Base-by-base conservation (phyloP, 2,329 filamentous ascomycete genomes). In the Rugonectria rugulosa region DNA sequence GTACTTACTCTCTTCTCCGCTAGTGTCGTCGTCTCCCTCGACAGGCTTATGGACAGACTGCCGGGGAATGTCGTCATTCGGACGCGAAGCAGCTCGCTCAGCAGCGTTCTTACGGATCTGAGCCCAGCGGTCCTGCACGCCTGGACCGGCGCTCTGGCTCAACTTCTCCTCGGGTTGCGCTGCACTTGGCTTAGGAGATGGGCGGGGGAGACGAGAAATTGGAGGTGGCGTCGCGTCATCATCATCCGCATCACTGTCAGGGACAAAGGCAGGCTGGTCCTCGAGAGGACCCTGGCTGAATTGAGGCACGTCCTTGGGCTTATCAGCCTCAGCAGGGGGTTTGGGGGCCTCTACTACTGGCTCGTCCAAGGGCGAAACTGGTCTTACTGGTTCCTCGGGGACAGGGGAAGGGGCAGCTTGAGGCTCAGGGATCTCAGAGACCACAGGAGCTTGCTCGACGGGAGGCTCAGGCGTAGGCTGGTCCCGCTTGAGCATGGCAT, bases 81-180 rank as follows among this genome's bases (percentile, higher is more conserved):
- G 79, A 58, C 86, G 82, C 49, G 81, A 82, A 6, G 85, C 80
- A 29, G 90, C 90, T 56, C 92, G 85, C 59, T 95, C 89, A 4
- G 92, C 92, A 10, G 95, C 95, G 68, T 97, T 97, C 81, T 93
- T 94, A 63, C 93, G 87, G 64, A 98, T 97, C 74, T 96, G 92
- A 1, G 94, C 94, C 95, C 95, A 99, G 50, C 94, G 88, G 70
- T 97, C 93, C 61, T 89, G 74, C 2, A 76, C 73, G 31, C 73
- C 68, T 17, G 72, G 70, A 42, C 72, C 50, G 20, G 72, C 70
- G 48, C 59, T 72, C 46, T 65, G 70, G 55, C 60, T 73, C 59
- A 69, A 72, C 61, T 71, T 69, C 43, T 75, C 73, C 43, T 72
- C 66, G 14, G 56, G 68, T 44, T 52, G 69, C 41, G 59, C 67